Base-by-base conservation (phyloP, 2,329 filamentous ascomycete genomes). In the Neodidymelliopsis sp. region DNA sequence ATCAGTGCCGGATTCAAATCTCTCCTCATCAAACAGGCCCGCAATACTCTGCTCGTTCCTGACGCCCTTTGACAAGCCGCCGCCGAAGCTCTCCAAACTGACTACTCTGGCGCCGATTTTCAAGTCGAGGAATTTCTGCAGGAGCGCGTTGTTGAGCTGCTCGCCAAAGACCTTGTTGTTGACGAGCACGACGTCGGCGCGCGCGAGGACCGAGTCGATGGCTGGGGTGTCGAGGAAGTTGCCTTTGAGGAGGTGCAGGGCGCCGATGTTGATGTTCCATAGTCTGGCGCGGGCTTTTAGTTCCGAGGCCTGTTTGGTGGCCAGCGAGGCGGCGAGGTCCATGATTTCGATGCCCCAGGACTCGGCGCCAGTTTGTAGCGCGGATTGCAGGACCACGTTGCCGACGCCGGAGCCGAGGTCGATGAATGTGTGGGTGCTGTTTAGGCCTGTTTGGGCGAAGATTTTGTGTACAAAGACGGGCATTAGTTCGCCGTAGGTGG, bases 121-220 rank as follows among this genome's bases (percentile, higher is more conserved):
- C 55, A 97, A 79, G 66, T 99, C 94, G 52, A 99, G 78, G 66
- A 99, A 97, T 77, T 96, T 90, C 62, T 90, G 85, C 59, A 93
- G 84, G 34, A 99, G 79, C 54, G 85, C 84, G 66, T 90, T 88
- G 74, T 97, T 99, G 45, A 97, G 83, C 61, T 87, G 82, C 11
- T 92, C 87, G 5, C 88, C 92, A 74, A 99, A 99, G 2, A 91
- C 94, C 74, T 97, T 92, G 75, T 99, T 99, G 78, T 99, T 99
- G 63, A 97, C 93, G 19, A 99, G 82, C 13, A 99, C 84, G n/a
- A 97, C 92, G 69, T 99, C 94, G 2, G 94, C 93, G 44, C 87
- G 84, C 71, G 88, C 87, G 38, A 99, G 80, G 6, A 87, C 86
- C 18, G 85, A 81, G 51, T 86, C 81, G 37, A 97, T 90, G 49